phyloP scores from a whole-genome alignment of 768 basidiomycete genomes.

The Daedaleopsis sinensis region DNA sequence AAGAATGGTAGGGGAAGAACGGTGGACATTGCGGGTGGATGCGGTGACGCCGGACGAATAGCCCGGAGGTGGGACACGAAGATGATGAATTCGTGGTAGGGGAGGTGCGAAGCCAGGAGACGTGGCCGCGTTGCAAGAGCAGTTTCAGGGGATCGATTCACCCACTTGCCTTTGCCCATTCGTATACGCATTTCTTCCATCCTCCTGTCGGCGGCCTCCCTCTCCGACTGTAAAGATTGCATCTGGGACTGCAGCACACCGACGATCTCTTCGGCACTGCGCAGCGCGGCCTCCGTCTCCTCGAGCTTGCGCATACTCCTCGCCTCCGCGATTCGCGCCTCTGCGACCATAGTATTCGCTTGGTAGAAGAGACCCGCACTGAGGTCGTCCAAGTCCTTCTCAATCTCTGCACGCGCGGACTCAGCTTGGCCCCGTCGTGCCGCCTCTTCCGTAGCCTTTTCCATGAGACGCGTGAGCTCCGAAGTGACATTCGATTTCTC shows the following conservation, averaged over 20 bases:
- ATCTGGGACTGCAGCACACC: constrained; percentile 83
- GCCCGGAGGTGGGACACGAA: constrained; percentile 79
- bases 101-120: constrained; percentile 67
- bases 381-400: constrained; percentile 93
- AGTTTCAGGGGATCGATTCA: constrained; percentile 42
- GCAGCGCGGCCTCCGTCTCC: constrained; percentile 75
- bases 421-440: constrained; percentile 90
- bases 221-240: constrained; percentile 72
- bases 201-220: constrained; percentile 59
- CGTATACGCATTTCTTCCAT: constrained; percentile 49
- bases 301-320: constrained; percentile 75
- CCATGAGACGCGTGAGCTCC: constrained; percentile 93
- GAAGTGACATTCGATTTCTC: constrained; percentile 88
- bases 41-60: constrained; percentile 61
- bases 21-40: constrained; percentile 69
- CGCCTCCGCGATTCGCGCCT: constrained; percentile 72
- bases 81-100: constrained; percentile 78
- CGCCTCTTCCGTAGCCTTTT: constrained; percentile 93
- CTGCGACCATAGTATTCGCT: constrained; percentile 98
- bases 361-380: constrained; percentile 88
- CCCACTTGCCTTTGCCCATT: constrained; percentile 75
- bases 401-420: constrained; percentile 77
- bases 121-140: constrained; percentile 36
- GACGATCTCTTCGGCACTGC: constrained; percentile 86
- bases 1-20: constrained; percentile 82